phyloP scores from a whole-genome alignment of 2,329 filamentous ascomycete species.

The Ceratocystis harringtonii region DNA sequence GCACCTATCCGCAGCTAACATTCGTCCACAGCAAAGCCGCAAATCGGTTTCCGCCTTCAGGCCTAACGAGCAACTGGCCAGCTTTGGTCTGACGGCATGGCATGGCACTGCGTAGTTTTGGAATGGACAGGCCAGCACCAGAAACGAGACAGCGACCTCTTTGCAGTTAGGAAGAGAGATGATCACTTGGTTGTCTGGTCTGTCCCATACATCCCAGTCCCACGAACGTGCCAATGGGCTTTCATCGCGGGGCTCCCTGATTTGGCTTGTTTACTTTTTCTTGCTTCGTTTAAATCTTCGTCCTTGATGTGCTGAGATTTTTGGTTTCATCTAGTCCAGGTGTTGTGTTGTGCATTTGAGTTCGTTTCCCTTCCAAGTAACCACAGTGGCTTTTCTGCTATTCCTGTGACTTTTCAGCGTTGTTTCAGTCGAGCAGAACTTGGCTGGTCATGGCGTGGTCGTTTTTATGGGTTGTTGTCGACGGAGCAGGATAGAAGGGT shows the following conservation, averaged over 20 bases:
- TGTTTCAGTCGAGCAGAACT: not conserved
- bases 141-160: not conserved
- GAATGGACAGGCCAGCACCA: not conserved
- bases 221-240: not conserved
- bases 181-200: not conserved
- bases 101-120: constrained; percentile 3
- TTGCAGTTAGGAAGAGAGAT: not conserved
- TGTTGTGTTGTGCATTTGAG: no score
- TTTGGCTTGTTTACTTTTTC: not conserved
- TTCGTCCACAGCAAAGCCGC: no score
- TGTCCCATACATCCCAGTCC: not conserved
- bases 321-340: no score
- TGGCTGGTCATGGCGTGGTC: not conserved
- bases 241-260: not conserved
- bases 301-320: no score
- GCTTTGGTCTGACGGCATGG: not conserved
- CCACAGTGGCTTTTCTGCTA: not conserved
- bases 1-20: no score
- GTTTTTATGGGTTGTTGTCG: no score
- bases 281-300: not conserved
- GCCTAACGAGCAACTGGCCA: no score
- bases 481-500: no score
- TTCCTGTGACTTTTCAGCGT: not conserved
- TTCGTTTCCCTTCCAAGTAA: not conserved
- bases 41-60: no score